Base-by-base conservation (phyloP, 2,329 filamentous ascomycete species). In the Bipolaris sorokiniana region DNA sequence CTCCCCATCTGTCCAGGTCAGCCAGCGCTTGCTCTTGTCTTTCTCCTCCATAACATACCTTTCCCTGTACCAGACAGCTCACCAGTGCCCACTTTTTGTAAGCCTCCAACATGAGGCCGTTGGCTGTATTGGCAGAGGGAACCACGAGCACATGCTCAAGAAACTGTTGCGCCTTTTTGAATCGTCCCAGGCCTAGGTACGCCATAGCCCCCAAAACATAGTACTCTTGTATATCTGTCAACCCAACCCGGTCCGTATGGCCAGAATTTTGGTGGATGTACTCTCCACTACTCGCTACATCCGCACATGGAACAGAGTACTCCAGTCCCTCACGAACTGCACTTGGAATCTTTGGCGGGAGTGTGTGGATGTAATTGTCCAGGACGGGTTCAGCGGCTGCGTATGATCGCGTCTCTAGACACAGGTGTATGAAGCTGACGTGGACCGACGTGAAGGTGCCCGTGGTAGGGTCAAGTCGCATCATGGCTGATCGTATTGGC, bases 1-100 rank as follows among this genome's bases (percentile, higher is more conserved):
- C 76, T 65, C 1, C 80, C 78, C 4, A 81, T 66, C 80, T 83
- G 56, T 80, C 46, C 15, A 18, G 15, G 51, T 62, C 16, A 62
- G 60, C 40, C 16, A n/a, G 13, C 18, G 11, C 15, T 45, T 31
- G 10, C 20, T 28, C 7, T n/a, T 37, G 5, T 16, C 13, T 7
- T 26, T 15, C 18, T 13, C 20, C 7, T 18, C 4, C 3, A 10
- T 44, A 61, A 66, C 79, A 74, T 66, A 85, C 80, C 67, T 81
- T 85, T 63, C 92, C 93, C 51, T 87, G 80, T 6, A 85, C 81
- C 16, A 99, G 79, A 52, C 97, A 82, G 51, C 87, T 86, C 9
- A 92, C 83, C 15, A 99, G 79, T 7, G 96, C 73, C 90, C 92
- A 97, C 76, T 94, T 96, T 78, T 94, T 96, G 81, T 96, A 94